Evolutionary conservation across 1,284 basidiomycete species (phyloP).

Genomic region (Inonotus obliquus): DNA sequence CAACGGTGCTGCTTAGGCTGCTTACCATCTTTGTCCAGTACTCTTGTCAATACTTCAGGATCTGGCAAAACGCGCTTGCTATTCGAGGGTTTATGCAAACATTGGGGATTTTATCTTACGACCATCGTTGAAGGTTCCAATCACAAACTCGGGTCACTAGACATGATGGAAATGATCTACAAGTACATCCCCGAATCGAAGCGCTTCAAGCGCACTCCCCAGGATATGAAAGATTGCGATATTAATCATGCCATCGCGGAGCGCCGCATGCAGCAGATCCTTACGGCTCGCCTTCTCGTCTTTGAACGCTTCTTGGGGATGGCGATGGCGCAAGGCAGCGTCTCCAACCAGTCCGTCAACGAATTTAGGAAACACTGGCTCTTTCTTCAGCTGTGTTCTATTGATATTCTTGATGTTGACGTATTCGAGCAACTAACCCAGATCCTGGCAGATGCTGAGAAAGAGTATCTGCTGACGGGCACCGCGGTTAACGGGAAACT

Average conservation of each 20-base stretch:
- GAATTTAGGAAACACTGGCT: not conserved
- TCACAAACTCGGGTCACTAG: not conserved
- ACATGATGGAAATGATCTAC: not conserved
- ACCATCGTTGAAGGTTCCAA: not conserved
- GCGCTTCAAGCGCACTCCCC: not conserved
- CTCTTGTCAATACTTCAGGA: not conserved
- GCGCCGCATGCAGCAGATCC: not conserved
- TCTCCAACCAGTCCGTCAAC: not conserved
- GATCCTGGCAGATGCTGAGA: not conserved
- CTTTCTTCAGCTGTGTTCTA: not conserved
- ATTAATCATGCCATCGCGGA: not conserved
- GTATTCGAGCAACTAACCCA: not conserved
- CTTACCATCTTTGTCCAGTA: not conserved
- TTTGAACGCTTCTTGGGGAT: not conserved
- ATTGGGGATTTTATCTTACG: constrained; percentile 1
- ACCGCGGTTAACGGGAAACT: not conserved
- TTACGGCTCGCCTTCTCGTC: not conserved
- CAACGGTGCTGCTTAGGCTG: not conserved
- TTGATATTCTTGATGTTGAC: not conserved
- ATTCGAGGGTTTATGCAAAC: not conserved
- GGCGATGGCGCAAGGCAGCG: not conserved
- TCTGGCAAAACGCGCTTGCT: not conserved
- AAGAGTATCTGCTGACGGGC: not conserved
- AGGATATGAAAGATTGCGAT: no score
- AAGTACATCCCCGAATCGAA: not conserved